A percentile compares a stretch with the other conserved stretches of the same genome.
Conservation (phyloP, 495 filamentous ascomycete species). For the Daldinia grandis region DNA sequence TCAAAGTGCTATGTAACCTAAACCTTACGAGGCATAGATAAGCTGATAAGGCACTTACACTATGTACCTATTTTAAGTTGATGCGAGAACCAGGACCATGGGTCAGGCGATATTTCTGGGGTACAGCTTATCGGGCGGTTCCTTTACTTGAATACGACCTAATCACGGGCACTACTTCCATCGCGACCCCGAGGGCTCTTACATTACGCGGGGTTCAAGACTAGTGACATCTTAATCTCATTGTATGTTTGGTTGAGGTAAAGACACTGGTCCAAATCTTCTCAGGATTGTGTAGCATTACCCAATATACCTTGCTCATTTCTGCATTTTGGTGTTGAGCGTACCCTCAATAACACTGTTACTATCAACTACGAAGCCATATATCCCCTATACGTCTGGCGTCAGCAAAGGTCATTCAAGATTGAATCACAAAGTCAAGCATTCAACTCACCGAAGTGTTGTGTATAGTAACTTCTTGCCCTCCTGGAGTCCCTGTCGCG, state of each 20-base stretch:
- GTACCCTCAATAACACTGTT: conserved; percentile 1
- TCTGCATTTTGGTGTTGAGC: not conserved
- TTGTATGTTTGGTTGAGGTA: too few relatives aligned
- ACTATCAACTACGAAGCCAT: conserved; percentile 7
- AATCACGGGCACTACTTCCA: not conserved
- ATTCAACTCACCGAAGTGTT: conserved; percentile 47
- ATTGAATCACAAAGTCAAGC: not conserved
- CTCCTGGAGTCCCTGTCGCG: conserved; percentile 56
- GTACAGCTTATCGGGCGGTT: not conserved
- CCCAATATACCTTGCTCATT: not conserved
- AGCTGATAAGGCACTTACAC: not conserved
- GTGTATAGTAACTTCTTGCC: conserved; percentile 42
- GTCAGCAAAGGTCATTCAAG: not conserved
- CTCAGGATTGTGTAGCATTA: not conserved
- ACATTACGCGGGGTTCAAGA: not conserved
- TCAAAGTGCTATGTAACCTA: too few relatives aligned
- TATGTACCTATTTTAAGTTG: not conserved
- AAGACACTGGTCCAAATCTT: too few relatives aligned
- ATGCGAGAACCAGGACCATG: not conserved
- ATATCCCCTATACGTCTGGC: not conserved
- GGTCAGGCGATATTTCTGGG: not conserved
- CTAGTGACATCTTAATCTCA: not conserved
- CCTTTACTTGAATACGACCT: not conserved
- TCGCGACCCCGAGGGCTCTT: not conserved
- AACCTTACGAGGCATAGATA: too few relatives aligned